These are phyloP conservation scores for Chrysophaeum taylorii DNA, from an alignment of 352 stramenopile genomes.

Conservation along the genomic window DNA sequence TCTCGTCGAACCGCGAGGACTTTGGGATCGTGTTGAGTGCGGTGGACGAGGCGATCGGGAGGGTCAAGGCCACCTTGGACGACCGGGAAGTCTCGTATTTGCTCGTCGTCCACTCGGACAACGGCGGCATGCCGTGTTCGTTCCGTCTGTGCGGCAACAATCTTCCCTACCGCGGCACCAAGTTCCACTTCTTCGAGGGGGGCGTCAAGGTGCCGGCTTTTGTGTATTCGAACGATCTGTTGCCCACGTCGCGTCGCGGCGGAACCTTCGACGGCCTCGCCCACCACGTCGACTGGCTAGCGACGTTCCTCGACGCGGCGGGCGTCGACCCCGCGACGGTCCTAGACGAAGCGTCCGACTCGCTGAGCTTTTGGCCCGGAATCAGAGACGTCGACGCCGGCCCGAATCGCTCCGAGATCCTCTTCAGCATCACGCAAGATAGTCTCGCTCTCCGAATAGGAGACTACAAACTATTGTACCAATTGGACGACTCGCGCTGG, in stretches of 20 bases:
- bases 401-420: too few relatives aligned
- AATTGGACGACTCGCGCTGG: too few relatives aligned
- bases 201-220: background rate
- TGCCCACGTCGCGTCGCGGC: too few relatives aligned
- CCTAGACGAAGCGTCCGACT: too few relatives aligned
- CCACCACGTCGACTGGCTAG: background rate
- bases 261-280: background rate
- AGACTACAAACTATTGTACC: too few relatives aligned
- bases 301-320: too few relatives aligned
- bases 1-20: too few relatives aligned
- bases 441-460: too few relatives aligned
- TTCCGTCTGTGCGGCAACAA: background rate
- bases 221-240: background rate
- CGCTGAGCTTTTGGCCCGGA: too few relatives aligned
- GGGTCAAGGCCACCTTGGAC: background rate
- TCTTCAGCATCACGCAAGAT: too few relatives aligned
- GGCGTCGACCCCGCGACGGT: too few relatives aligned
- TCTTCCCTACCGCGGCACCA: background rate
- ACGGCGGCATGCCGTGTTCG: background rate
- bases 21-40: background rate
- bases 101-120: background rate
- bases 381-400: too few relatives aligned
- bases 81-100: background rate
- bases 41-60: background rate
- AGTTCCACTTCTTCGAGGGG: background rate